Base-by-base conservation (phyloP, 345 rosid species). In the Clarkia xantiana region DNA sequence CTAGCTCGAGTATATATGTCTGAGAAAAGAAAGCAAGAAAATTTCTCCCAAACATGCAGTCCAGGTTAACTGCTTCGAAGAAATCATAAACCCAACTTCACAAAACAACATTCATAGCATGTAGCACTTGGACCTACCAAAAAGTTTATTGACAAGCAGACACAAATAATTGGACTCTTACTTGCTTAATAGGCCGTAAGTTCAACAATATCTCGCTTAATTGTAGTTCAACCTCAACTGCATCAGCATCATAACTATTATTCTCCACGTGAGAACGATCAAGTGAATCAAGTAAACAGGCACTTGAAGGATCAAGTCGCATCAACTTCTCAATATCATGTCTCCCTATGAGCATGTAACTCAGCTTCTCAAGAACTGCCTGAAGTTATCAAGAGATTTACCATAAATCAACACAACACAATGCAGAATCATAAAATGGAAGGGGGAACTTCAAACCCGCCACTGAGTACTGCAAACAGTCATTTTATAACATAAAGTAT, bases 321-420 rank as follows among this genome's bases (percentile, higher is more conserved):
- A 93, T 84, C 80, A 93, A 68, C 72, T 71, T 93, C 69, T 93
- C 99, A 71, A 87, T 74, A 62, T 93, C 99, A 67, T 93, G 86
- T 74, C 99, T 77, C 63, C 95, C 99, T 56, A 93, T 87, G 60
- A 93, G 79, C 96, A 79, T 86, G 71, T 87, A 87, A 70, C 96
- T 93, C 62, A 76, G 96, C 75, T 87, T 93, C 75, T 93, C 96
- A 55, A 93, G 86, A 71, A 93, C 96, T 53, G 99, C 96, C 99
- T 93, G 84, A 60, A 63, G 64, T 56, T 17, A 45, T 52, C 51
- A 68, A 50, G 53, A 60, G 68, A 55, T 54, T 53, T 40, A 14
- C 47, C 25, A 49, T 41, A 46, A 48, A 60, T 54, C 60, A 47
- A 25, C 54, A 51, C 45, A 40, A 60, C 36, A 20, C 10, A 13